Evolutionary conservation across 331 rosid species (phyloP).

Genomic region (Acacia pycnantha): DNA sequence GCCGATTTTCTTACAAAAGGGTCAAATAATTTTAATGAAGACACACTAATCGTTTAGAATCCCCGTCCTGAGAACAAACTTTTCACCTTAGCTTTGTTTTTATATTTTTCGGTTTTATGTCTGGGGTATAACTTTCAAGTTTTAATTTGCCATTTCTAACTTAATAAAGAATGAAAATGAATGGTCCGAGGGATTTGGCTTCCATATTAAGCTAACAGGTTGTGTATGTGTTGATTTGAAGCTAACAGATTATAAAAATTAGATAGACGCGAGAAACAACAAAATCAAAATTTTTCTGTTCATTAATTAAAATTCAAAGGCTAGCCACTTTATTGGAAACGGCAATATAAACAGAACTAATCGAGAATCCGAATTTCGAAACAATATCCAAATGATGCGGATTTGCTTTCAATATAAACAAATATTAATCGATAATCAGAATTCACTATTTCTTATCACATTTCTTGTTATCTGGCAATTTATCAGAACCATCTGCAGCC

Average conservation of each 20-base stretch:
- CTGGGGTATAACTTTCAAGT: background rate
- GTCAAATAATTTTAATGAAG: too few relatives aligned
- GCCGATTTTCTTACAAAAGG: too few relatives aligned
- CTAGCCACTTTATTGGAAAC: background rate
- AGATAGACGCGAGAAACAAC: background rate
- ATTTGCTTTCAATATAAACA: too few relatives aligned
- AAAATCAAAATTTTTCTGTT: too few relatives aligned
- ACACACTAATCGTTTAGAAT: too few relatives aligned
- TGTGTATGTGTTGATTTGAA: background rate
- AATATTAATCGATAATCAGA: too few relatives aligned
- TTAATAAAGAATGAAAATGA: background rate
- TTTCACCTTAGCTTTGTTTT: too few relatives aligned
- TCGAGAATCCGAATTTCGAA: background rate
- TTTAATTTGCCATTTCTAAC: background rate
- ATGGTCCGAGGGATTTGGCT: background rate
- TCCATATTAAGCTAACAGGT: background rate
- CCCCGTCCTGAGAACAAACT: too few relatives aligned
- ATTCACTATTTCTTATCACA: background rate
- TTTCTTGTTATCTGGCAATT: slow-evolving; percentile 23
- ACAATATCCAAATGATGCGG: background rate
- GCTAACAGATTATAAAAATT: background rate
- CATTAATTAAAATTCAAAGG: background rate
- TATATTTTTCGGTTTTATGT: background rate
- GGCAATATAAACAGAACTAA: background rate
- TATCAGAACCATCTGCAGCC: background rate